These are phyloP conservation scores for Eragrostis tef DNA, from an alignment of 202 grass and related monocot genomes.

Conservation along the genomic window DNA sequence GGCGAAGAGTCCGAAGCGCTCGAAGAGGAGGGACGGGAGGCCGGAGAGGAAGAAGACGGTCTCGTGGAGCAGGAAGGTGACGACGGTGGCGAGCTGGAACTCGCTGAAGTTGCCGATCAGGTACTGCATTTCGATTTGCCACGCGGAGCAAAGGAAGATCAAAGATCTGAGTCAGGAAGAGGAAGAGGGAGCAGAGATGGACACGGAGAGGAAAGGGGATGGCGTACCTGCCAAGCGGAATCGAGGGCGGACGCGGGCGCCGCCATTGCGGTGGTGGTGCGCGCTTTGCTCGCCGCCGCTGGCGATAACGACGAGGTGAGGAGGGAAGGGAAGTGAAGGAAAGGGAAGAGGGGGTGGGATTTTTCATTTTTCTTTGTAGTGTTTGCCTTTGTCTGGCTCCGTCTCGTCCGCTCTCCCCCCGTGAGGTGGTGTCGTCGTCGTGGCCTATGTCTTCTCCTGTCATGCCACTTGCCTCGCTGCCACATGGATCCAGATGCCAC, in stretches of 20 bases:
- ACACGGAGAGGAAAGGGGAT: background rate
- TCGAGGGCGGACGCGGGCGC: slow-evolving; percentile 49
- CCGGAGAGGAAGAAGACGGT: slow-evolving; percentile 86
- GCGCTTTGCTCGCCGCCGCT: background rate
- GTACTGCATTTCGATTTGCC: slow-evolving; percentile 45
- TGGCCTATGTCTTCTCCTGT: no score
- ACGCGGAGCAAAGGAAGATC: no score
- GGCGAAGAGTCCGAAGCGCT: slow-evolving; percentile 79
- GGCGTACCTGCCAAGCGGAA: slow-evolving; percentile 68
- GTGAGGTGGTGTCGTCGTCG: no score
- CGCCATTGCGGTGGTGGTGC: slow-evolving; percentile 24
- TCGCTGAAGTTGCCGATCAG: slow-evolving; percentile 69
- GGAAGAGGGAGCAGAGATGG: background rate
- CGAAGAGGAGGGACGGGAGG: slow-evolving; percentile 82
- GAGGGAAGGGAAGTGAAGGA: background rate
- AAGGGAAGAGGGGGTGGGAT: background rate
- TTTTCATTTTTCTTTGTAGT: background rate
- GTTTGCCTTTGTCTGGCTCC: no score
- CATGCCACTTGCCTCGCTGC: no score
- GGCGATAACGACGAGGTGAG: background rate
- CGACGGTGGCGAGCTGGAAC: slow-evolving; percentile 80
- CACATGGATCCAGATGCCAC: no score
- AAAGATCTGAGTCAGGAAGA: slow-evolving; percentile 35
- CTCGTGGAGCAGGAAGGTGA: slow-evolving; percentile 84
- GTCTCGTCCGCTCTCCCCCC: no score